phyloP scores from a whole-genome alignment of 768 basidiomycete genomes.

The Pulveroboletus sp. region DNA sequence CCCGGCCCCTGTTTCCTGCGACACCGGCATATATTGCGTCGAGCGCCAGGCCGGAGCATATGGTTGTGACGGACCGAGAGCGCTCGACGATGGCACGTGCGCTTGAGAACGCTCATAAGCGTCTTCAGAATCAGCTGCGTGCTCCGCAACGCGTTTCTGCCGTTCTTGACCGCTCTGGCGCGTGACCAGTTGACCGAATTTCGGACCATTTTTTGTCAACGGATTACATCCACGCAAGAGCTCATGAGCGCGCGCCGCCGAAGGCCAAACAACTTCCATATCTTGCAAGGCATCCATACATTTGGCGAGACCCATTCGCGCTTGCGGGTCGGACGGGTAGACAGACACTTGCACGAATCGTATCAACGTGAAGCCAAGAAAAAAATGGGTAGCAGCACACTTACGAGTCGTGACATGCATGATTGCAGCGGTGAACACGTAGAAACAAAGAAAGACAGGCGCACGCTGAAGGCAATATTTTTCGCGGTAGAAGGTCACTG shows the following conservation, averaged over 20 bases:
- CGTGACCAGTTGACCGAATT: slow-evolving; percentile 9
- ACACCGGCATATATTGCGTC: slow-evolving; percentile 15
- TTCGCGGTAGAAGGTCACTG: slow-evolving; percentile 59
- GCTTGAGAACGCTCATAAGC: slow-evolving; percentile 22
- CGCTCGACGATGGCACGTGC: slow-evolving; percentile 6
- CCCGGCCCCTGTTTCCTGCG: slow-evolving; percentile 5
- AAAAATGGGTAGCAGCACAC: slow-evolving; percentile 26
- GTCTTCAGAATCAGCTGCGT: slow-evolving; percentile 40
- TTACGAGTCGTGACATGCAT: slow-evolving; percentile 73
- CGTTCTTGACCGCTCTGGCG: slow-evolving; percentile 31
- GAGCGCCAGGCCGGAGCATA: slow-evolving; percentile 31
- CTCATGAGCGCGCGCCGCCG: slow-evolving; percentile 68
- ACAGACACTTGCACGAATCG: slow-evolving; percentile 46
- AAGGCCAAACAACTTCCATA: slow-evolving; percentile 74
- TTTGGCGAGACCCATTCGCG: slow-evolving; percentile 55
- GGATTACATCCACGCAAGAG: slow-evolving; percentile 63
- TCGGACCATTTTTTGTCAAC: slow-evolving; percentile 9
- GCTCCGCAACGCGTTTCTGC: slow-evolving; percentile 59
- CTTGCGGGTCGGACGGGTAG: slow-evolving; percentile 67
- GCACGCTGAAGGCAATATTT: slow-evolving; percentile 57
- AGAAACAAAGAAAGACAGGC: slow-evolving; percentile 72
- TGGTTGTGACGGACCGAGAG: slow-evolving; percentile 11
- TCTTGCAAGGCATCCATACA: slow-evolving; percentile 63
- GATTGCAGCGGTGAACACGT: slow-evolving; percentile 74
- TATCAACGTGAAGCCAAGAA: not conserved